A percentile compares a stretch with the other conserved stretches of the same genome.
Conservation (phyloP, 805 yeast species). For the Yueomyces sp. region DNA sequence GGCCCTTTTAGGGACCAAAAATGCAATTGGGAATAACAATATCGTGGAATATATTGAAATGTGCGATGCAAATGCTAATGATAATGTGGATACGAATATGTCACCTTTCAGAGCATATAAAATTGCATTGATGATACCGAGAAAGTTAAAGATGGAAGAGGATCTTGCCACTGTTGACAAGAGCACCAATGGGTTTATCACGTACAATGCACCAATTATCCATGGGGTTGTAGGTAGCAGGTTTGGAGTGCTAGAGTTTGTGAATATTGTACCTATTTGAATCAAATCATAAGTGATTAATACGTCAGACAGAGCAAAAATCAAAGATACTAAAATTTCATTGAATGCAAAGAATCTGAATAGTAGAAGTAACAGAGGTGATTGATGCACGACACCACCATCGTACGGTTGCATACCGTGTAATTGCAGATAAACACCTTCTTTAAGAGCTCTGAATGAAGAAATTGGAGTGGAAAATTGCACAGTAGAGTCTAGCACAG, state of each 20-base stretch:
- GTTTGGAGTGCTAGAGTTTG: constrained; percentile 1
- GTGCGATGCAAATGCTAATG: constrained; percentile 51
- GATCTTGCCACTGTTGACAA: constrained; percentile 59
- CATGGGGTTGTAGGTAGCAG: constrained; percentile 11
- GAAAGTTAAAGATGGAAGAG: constrained; percentile 45
- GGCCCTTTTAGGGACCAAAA: background rate
- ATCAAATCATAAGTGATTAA: constrained; percentile 42
- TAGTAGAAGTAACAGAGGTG: constrained; percentile 54
- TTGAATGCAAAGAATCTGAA: constrained; percentile 5
- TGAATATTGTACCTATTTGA: constrained; percentile 27
- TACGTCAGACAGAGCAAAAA: constrained; percentile 50
- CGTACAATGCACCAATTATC: constrained; percentile 48
- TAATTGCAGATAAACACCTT: constrained; percentile 49
- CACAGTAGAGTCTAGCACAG: constrained; percentile 18
- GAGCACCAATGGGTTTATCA: constrained; percentile 71
- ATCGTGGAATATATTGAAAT: constrained; percentile 50
- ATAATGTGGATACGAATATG: constrained; percentile 27
- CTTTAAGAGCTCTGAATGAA: constrained; percentile 36
- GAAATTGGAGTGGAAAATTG: constrained; percentile 25
- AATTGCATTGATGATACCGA: constrained; percentile 37
- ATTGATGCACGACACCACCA: constrained; percentile 80
- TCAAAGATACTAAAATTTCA: constrained; percentile 11
- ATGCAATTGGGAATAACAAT: constrained; percentile 37
- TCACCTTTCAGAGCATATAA: constrained; percentile 31
- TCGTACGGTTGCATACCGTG: constrained; percentile 54